phyloP scores from a whole-genome alignment of 108 stramenopile genomes.

The Craspedostauros australis region DNA sequence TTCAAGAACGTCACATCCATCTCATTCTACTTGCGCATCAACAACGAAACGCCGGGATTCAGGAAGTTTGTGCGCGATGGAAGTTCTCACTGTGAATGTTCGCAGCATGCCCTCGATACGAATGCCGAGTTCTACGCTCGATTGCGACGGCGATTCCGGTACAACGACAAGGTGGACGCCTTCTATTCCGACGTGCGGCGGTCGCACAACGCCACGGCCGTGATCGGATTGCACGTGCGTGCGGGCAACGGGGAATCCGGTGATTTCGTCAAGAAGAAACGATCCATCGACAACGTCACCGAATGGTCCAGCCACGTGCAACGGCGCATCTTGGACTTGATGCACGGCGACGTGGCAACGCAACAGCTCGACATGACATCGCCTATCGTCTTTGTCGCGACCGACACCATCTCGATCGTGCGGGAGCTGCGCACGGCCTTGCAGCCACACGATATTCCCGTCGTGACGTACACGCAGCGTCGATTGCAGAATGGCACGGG shows the following conservation, averaged over 20 bases:
- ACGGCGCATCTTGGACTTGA: neutral
- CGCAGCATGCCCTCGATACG: no score
- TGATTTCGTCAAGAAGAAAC: constrained; percentile 25
- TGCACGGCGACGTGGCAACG: neutral
- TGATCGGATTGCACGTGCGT: constrained; percentile 57
- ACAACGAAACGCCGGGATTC: constrained; percentile 11
- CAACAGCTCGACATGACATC: neutral
- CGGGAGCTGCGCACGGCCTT: constrained; percentile 8
- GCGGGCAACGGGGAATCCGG: constrained; percentile 49
- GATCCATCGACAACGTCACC: constrained; percentile 9
- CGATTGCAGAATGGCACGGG: constrained; percentile 13
- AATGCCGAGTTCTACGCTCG: constrained; percentile 25
- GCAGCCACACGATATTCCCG: neutral
- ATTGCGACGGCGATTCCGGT: constrained; percentile 25
- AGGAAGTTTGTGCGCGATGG: neutral
- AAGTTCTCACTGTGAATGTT: constrained; percentile 5
- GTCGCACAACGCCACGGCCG: constrained; percentile 25
- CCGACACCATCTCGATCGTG: constrained; percentile 37
- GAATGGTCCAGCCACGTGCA: constrained; percentile 9
- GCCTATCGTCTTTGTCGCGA: constrained; percentile 44
- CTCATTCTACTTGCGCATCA: neutral
- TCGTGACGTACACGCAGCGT: constrained; percentile 14
- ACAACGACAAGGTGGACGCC: constrained; percentile 8
- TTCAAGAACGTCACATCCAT: neutral
- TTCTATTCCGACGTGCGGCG: constrained; percentile 7